Conservation (phyloP, 768 basidiomycete species). For the Phlegmacium glaucopus region DNA sequence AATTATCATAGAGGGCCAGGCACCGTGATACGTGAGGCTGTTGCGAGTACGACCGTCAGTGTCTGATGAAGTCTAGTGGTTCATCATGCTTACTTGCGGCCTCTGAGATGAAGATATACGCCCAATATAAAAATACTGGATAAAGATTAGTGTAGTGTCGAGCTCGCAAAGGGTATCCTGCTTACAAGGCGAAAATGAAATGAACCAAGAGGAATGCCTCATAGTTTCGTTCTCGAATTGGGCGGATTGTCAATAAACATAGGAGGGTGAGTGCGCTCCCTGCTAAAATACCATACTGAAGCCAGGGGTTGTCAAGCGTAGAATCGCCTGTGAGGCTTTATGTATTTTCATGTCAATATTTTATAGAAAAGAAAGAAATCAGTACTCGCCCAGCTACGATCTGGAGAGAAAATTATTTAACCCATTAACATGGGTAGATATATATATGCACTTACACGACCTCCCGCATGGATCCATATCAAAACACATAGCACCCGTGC, state of each 20-base stretch:
- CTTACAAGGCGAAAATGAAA: no score
- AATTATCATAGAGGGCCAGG: constrained; percentile 32
- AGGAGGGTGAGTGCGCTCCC: no score
- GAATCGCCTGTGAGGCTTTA: constrained; percentile 17
- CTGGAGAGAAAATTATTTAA: constrained; percentile 3
- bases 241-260: no score
- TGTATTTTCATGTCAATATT: not conserved
- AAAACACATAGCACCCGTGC: constrained; percentile 45
- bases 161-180: not conserved
- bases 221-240: no score
- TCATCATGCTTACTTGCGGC: constrained; percentile 22
- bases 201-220: no score
- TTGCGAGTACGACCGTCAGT: no score
- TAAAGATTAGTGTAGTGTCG: not conserved
- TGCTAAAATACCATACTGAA: constrained; percentile 38
- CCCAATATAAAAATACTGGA: constrained; percentile 35
- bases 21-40: no score
- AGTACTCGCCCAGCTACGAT: constrained; percentile 15
- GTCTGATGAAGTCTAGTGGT: no score
- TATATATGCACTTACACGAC: no score
- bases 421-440: not conserved
- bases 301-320: constrained; percentile 21
- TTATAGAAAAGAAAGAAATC: no score
- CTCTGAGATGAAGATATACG: constrained; percentile 38
- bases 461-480: constrained; percentile 51